These are phyloP conservation scores for Candolleomyces aberdarensis DNA, from an alignment of 768 basidiomycete genomes.

Conservation along the genomic window DNA sequence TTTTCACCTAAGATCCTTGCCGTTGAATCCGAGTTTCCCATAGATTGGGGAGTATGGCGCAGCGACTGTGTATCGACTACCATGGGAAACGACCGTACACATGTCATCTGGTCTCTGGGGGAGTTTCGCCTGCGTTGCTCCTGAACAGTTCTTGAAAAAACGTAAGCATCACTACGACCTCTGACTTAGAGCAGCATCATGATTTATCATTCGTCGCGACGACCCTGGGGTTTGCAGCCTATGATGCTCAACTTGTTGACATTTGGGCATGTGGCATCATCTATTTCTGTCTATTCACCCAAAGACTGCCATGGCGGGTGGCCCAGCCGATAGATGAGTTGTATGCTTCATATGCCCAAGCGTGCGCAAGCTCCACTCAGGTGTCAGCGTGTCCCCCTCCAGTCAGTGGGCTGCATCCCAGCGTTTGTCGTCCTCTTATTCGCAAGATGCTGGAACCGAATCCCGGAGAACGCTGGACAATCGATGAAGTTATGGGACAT, in stretches of 20 bases:
- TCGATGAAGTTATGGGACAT: slow-evolving; percentile 79
- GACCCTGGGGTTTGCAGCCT: slow-evolving; percentile 52
- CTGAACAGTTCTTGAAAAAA: slow-evolving; percentile 95
- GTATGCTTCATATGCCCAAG: slow-evolving; percentile 72
- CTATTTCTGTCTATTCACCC: slow-evolving; percentile 97
- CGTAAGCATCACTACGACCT: slow-evolving; percentile 60
- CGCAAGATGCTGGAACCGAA: slow-evolving; percentile 96
- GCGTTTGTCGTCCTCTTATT: slow-evolving; percentile 77
- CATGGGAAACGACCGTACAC: slow-evolving; percentile 96
- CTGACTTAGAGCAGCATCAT: slow-evolving; percentile 16
- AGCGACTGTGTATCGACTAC: slow-evolving; percentile 97
- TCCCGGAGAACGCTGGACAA: slow-evolving; percentile 67
- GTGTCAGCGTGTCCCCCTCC: slow-evolving; percentile 57
- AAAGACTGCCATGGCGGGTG: slow-evolving; percentile 96
- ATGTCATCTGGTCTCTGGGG: slow-evolving; percentile 97
- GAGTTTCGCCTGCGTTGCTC: slow-evolving; percentile 97
- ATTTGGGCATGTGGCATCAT: slow-evolving; percentile 97
- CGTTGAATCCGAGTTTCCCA: too few relatives aligned
- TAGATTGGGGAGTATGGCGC: slow-evolving; percentile 99
- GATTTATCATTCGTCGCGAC: slow-evolving; percentile 5
- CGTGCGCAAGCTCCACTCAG: slow-evolving; percentile 45
- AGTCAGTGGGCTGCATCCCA: slow-evolving; percentile 84
- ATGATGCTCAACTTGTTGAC: slow-evolving; percentile 95
- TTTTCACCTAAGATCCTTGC: background rate
- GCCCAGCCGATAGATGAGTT: slow-evolving; percentile 80